Conservation (phyloP, 345 rosid genomes). For the Euclidium syriacum region DNA sequence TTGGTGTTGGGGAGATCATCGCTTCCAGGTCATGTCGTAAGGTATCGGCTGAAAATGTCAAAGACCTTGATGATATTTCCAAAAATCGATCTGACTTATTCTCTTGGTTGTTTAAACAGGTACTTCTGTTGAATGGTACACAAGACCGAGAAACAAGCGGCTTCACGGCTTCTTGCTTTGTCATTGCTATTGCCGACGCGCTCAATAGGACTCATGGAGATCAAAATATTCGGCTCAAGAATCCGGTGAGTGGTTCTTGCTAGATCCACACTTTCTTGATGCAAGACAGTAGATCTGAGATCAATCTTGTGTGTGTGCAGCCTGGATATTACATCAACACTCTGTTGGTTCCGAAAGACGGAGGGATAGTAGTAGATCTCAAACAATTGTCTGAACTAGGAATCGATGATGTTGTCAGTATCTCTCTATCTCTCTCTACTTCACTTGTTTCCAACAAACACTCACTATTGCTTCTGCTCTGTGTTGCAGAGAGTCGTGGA, state of each 20-base stretch:
- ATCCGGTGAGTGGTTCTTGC: constrained; percentile 43
- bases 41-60: constrained; percentile 48
- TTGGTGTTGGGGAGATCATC: constrained; percentile 82
- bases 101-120: constrained; percentile 33
- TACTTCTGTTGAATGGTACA: constrained; percentile 70
- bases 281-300: too few species aligned
- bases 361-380: constrained; percentile 55
- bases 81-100: background rate
- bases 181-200: constrained; percentile 73
- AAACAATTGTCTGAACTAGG: constrained; percentile 58
- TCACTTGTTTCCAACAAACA: background rate
- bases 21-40: constrained; percentile 75
- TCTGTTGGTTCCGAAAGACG: constrained; percentile 71
- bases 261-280: background rate
- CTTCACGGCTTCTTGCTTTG: constrained; percentile 77
- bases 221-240: constrained; percentile 50
- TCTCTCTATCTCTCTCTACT: background rate
- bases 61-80: background rate
- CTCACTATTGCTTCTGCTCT: background rate
- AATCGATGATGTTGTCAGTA: constrained; percentile 58
- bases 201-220: constrained; percentile 74
- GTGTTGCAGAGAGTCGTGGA: constrained; percentile 58
- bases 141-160: constrained; percentile 81
- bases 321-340: constrained; percentile 71
- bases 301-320: constrained; percentile 42